phyloP scores from a whole-genome alignment of 306 rosid species.

The Psophocarpus tetragonolobus region DNA sequence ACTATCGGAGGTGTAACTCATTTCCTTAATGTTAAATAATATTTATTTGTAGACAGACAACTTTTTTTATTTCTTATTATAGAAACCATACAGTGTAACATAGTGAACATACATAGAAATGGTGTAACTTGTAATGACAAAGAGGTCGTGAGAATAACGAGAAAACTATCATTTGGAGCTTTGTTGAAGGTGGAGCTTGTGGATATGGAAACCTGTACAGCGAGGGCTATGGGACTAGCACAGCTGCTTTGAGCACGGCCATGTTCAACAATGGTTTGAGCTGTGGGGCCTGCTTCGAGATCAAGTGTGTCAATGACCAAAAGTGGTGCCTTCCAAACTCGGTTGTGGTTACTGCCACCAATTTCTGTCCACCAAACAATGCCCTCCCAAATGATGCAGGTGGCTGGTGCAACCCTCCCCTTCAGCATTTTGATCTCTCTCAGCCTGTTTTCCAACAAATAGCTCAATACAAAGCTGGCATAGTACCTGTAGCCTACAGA shows the following conservation, averaged over 20 bases:
- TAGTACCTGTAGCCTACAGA: conserved; percentile 63
- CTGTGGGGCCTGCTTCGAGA: conserved; percentile 79
- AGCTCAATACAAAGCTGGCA: conserved; percentile 65
- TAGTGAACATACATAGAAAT: not conserved
- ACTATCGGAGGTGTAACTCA: not conserved
- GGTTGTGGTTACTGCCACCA: conserved; percentile 69
- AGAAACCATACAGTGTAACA: not conserved
- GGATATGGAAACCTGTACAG: conserved; percentile 75
- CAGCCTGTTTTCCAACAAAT: conserved; percentile 72
- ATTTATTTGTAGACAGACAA: not conserved
- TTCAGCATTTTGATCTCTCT: conserved; percentile 71
- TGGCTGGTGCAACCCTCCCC: conserved; percentile 87
- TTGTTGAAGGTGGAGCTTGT: conserved; percentile 69
- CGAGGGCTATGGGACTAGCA: conserved; percentile 70
- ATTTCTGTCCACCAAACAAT: conserved; percentile 74
- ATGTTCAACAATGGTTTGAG: conserved; percentile 65
- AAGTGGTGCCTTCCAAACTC: conserved; percentile 61
- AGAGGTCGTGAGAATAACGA: not conserved
- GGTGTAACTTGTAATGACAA: not conserved
- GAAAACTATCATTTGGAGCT: not conserved
- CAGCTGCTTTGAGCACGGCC: conserved; percentile 73
- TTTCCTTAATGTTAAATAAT: not conserved
- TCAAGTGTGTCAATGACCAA: conserved; percentile 56
- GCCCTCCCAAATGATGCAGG: conserved; percentile 73
- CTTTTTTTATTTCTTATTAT: not conserved